Conservation (phyloP, 768 basidiomycete genomes). For the Auricularia sp. region DNA sequence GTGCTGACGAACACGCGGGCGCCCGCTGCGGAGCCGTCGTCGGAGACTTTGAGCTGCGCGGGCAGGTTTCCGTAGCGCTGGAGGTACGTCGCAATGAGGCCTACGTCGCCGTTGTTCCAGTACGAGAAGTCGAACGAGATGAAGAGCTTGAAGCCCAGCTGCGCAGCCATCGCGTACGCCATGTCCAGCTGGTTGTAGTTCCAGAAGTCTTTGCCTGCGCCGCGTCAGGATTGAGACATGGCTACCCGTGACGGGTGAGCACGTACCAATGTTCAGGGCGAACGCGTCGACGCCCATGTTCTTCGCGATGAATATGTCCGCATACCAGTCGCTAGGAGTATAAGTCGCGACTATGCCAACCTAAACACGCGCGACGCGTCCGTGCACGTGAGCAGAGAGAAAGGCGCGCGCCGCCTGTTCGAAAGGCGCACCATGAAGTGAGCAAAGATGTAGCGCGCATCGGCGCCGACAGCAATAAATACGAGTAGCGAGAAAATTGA, state of each 20-base stretch:
- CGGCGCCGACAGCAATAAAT: not conserved
- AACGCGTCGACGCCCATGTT: not conserved
- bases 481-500: not conserved
- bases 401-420: not conserved
- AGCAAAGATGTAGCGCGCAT: not conserved
- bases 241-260: not conserved
- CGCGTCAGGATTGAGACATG: not conserved
- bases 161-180: not conserved
- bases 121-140: not conserved
- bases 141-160: not conserved
- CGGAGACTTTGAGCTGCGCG: not conserved
- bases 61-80: not conserved
- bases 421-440: not conserved
- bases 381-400: not conserved
- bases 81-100: not conserved
- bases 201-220: not conserved
- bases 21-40: not conserved
- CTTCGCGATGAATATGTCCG: not conserved
- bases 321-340: not conserved
- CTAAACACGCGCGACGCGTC: not conserved
- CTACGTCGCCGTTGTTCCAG: conserved; percentile 1
- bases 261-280: not conserved
- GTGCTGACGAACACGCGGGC: not conserved
- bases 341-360: not conserved
- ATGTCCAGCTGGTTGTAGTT: not conserved